phyloP scores from a whole-genome alignment of 305 asterid species.

The Fraxinus latifolia region DNA sequence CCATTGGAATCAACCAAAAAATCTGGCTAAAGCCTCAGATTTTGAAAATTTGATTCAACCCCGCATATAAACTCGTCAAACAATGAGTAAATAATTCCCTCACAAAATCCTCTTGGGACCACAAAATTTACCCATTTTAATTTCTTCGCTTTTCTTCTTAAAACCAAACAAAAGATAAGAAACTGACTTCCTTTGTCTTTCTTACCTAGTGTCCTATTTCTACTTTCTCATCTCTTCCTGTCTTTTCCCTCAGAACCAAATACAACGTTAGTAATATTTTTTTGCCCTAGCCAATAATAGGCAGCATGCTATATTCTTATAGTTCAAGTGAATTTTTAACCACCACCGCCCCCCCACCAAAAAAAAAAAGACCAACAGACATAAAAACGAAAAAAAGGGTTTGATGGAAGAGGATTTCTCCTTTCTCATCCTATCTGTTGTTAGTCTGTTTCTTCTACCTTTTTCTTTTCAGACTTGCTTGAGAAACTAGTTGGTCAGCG shows the following conservation, averaged over 20 bases:
- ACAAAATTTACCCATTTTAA: background rate
- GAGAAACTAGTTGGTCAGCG: background rate
- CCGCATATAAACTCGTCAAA: background rate
- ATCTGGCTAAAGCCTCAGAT: background rate
- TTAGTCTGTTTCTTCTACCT: background rate
- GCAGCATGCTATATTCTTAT: background rate
- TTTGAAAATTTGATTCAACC: background rate
- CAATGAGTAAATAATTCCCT: background rate
- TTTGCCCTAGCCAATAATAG: background rate
- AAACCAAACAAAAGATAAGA: background rate
- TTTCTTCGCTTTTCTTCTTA: background rate
- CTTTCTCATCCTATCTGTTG: background rate
- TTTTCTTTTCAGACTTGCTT: background rate
- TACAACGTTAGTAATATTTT: background rate
- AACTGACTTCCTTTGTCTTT: background rate
- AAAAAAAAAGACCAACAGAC: background rate
- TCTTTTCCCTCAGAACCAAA: background rate
- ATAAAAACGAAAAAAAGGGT: background rate
- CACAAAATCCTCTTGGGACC: background rate
- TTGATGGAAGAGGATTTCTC: background rate
- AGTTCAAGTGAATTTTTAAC: background rate
- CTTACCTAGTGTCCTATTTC: background rate
- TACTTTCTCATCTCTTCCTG: background rate
- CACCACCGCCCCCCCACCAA: background rate
- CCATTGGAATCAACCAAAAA: background rate